phyloP scores from a whole-genome alignment of 2,329 filamentous ascomycete species.

The Trichothecium sympodiale region DNA sequence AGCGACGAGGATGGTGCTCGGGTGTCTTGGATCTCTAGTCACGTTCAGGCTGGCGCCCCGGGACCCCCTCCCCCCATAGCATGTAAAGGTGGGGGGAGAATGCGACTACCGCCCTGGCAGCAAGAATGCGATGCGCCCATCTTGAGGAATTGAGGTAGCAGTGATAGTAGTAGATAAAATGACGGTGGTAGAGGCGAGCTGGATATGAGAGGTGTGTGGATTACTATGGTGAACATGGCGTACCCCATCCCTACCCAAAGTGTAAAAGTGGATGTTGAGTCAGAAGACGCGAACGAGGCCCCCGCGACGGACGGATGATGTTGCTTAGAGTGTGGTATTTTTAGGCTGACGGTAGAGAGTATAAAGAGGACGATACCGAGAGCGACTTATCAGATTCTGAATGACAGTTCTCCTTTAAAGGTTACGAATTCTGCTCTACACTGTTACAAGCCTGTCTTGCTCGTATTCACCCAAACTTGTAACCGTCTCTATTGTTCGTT shows the following conservation, averaged over 20 bases:
- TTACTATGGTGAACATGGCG: no score
- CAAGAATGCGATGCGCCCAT: not conserved
- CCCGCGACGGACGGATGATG: no score
- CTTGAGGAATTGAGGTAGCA: not conserved
- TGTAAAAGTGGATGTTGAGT: constrained; percentile 2
- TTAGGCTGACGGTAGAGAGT: no score
- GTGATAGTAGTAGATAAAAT: not conserved
- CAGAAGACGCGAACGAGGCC: constrained; percentile 3
- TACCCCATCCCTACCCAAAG: not conserved
- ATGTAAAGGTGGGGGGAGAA: constrained; percentile 8
- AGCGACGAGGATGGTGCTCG: constrained; percentile 15
- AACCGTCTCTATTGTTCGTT: no score
- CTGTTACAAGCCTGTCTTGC: no score
- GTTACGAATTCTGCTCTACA: no score
- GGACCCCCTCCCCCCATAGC: constrained; percentile 8
- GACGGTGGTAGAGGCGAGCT: constrained; percentile 1
- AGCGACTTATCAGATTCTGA: no score
- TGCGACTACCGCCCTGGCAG: constrained; percentile 6
- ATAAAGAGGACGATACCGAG: no score
- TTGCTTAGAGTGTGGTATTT: no score
- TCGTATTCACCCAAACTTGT: no score
- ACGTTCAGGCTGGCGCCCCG: constrained; percentile 19
- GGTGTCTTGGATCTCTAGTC: constrained; percentile 25
- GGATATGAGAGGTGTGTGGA: no score
- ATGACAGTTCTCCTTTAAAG: no score